These are phyloP conservation scores for Cyberlindnera xishuangbannaensis DNA, from an alignment of 805 yeast species.

Conservation along the genomic window DNA sequence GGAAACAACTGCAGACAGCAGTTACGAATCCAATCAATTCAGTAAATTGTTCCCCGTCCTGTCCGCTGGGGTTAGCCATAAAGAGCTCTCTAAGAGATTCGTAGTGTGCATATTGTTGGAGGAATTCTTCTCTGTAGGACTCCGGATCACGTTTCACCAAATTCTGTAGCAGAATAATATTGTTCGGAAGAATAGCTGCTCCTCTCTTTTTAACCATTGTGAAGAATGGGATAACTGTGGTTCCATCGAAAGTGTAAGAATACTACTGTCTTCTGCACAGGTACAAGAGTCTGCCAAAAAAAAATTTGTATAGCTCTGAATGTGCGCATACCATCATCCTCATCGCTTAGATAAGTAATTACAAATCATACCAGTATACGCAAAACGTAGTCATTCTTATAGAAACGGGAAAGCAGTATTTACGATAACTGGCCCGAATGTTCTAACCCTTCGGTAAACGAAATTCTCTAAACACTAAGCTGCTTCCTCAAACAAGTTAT, in stretches of 20 bases:
- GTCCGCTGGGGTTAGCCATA: conserved; percentile 54
- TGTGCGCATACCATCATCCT: conserved; percentile 1
- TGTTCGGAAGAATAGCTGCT: conserved; percentile 90
- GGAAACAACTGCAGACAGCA: conserved; percentile 87
- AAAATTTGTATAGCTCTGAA: not conserved
- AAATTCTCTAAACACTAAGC: too few species aligned
- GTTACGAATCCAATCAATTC: conserved; percentile 88
- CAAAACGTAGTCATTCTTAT: too few species aligned
- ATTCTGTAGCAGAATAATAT: conserved; percentile 86
- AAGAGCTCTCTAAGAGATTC: conserved; percentile 86
- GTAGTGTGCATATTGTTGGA: conserved; percentile 89
- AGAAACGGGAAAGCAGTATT: too few species aligned
- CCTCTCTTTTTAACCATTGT: conserved; percentile 90
- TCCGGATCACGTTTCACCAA: conserved; percentile 90
- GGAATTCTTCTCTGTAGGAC: conserved; percentile 89
- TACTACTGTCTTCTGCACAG: too few species aligned
- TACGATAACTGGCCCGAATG: too few species aligned
- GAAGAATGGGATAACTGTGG: too few species aligned
- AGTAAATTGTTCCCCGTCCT: conserved; percentile 48
- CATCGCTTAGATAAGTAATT: conserved; percentile 1
- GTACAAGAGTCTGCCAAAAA: not conserved
- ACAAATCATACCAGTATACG: too few species aligned
- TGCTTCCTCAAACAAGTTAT: conserved; percentile 35
- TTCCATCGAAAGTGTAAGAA: too few species aligned
- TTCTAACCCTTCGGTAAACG: too few species aligned